Conservation (phyloP, 257 asterid species). For the Ocimum tenuiflorum region DNA sequence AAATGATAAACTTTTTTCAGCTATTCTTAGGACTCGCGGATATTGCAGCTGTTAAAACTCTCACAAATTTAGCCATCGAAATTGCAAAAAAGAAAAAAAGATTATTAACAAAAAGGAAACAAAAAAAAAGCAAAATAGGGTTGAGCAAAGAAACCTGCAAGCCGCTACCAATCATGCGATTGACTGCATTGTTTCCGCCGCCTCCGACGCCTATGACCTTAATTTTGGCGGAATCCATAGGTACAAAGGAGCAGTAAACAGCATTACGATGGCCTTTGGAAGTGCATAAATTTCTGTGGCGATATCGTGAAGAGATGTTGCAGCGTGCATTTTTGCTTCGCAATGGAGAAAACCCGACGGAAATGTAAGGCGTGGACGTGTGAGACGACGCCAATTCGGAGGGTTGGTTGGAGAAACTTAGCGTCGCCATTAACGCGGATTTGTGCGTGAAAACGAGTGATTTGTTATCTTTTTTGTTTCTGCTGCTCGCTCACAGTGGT, state of each 20-base stretch:
- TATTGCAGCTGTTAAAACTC: slow-evolving; percentile 8
- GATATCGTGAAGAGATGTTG: slow-evolving; percentile 23
- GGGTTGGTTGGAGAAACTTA: slow-evolving; percentile 42
- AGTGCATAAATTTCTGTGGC: slow-evolving; percentile 30
- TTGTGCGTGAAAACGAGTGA: slow-evolving; percentile 14
- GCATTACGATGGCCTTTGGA: slow-evolving; percentile 34
- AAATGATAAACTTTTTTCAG: no score
- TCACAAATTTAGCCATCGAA: background rate
- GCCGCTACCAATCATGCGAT: slow-evolving; percentile 97
- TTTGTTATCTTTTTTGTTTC: slow-evolving; percentile 14
- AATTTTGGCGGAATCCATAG: slow-evolving; percentile 79
- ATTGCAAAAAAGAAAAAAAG: background rate
- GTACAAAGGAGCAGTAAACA: slow-evolving; percentile 46
- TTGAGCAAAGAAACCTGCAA: slow-evolving; percentile 45
- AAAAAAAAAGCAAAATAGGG: background rate
- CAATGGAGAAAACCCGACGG: slow-evolving; percentile 33
- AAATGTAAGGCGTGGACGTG: slow-evolving; percentile 33
- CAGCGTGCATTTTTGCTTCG: slow-evolving; percentile 34
- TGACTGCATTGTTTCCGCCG: slow-evolving; percentile 96
- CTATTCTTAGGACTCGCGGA: background rate
- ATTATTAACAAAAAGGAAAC: background rate
- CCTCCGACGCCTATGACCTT: slow-evolving; percentile 98
- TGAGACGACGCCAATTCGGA: slow-evolving; percentile 46
- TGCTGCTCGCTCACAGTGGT: background rate
- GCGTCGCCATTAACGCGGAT: slow-evolving; percentile 35